A percentile compares a stretch with the other conserved stretches of the same genome.
Conservation (phyloP, 371 early-diverging fungal species). For the Pancytospora epiphaga region DNA sequence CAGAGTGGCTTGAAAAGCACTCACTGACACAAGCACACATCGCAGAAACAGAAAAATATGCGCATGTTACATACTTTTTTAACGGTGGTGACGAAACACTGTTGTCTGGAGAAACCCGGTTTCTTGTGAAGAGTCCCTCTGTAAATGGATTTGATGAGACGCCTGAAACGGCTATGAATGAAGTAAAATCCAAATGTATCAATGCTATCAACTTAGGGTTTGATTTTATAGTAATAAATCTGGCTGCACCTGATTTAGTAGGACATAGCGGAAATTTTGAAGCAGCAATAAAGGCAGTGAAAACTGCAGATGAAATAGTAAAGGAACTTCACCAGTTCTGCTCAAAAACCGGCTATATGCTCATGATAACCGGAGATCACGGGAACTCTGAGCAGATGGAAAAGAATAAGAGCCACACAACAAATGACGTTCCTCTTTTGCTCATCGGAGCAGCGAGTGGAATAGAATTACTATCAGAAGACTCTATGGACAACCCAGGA, state of each 20-base stretch:
- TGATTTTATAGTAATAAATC: conserved; percentile 93
- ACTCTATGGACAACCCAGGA: conserved; percentile 55
- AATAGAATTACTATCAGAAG: conserved; percentile 49
- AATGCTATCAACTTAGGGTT: conserved; percentile 33
- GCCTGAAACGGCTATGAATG: conserved; percentile 82
- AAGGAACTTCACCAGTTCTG: conserved; percentile 81
- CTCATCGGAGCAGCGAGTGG: conserved; percentile 62
- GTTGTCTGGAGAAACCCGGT: conserved; percentile 74
- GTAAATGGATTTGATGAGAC: conserved; percentile 88
- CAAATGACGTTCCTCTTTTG: conserved; percentile 73
- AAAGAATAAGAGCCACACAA: conserved; percentile 65
- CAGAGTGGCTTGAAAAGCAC: conserved; percentile 79
- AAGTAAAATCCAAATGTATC: conserved; percentile 70
- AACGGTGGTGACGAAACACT: conserved; percentile 89
- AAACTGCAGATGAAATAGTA: conserved; percentile 81
- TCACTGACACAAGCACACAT: conserved; percentile 78
- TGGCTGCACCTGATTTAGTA: conserved; percentile 88
- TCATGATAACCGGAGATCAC: conserved; percentile 95
- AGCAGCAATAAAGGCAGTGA: conserved; percentile 78
- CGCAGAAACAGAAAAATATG: conserved; percentile 96
- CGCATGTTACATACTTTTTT: conserved; percentile 99
- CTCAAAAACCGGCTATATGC: conserved; percentile 71
- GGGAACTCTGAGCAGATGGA: conserved; percentile 98
- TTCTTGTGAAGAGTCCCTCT: conserved; percentile 76
- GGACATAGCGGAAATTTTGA: conserved; percentile 95